Base-by-base conservation (phyloP, 1,284 basidiomycete genomes). In the Apiotrichum montevideense region DNA sequence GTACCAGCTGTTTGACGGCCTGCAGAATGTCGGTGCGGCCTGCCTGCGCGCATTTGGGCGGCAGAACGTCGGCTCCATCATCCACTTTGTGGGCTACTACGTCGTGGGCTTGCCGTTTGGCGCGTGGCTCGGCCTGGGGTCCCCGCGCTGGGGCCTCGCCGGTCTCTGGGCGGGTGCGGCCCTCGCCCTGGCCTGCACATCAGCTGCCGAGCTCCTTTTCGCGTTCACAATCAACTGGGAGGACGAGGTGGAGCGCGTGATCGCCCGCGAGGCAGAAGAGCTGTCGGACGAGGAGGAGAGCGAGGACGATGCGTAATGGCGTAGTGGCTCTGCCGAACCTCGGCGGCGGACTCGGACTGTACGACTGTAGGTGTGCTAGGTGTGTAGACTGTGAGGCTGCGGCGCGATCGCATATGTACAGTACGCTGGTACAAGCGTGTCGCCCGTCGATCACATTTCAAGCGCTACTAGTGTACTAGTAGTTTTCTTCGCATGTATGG, bases 91-190 rank as follows among this genome's bases (percentile, higher is more conserved):
- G 29, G 56, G 61, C 4, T 64, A 64, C 55, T 66, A 66, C 45
- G 32, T 61, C 35, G 37, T 65, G 10, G 66, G 63, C n/a, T 54
- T 68, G n/a, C 65, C 67, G 8, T 40, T 69, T 39, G 64, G 66
- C 46, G 59, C 59, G 33, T 63, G 50, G 42, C 59, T 68, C 21
- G 65, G 63, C 5, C 62, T 68, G 41, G 59, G 56, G 2, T 32
- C 46, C 13, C 56, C 55, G 4, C 37, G 43, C 6, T 64, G 61
- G 62, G 66, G 68, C 4, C 59, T 70, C 7, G 37, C 46, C 4
- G 68, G 68, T 6, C 59, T 70, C 2, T 70, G 68, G 68, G 57
- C 63, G 3, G 68, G 63, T 7, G 65, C 64, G 41, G 64, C 62
- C 14, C 46, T 58, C 4, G 61, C 66, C 15, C 63, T 67, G 5